Conservation (phyloP, 306 rosid genomes). For the Geum urbanum region DNA sequence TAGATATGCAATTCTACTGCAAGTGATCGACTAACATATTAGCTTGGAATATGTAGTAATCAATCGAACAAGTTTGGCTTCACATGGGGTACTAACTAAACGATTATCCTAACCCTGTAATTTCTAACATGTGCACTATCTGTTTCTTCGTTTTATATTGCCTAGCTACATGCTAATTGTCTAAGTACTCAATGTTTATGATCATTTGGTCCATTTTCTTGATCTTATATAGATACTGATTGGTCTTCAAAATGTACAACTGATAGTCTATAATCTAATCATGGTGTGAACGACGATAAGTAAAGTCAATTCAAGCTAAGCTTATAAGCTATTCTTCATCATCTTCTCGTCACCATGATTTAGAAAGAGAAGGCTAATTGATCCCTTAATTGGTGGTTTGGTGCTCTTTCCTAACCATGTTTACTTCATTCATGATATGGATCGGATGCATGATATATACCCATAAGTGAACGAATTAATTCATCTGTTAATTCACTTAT, state of each 20-base stretch:
- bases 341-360: background rate
- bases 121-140: background rate
- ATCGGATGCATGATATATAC: no score
- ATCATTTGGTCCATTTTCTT: background rate
- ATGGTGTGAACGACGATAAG: background rate
- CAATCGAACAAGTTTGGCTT: background rate
- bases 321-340: no score
- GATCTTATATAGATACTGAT: background rate
- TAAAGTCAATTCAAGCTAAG: no score
- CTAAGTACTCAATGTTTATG: background rate
- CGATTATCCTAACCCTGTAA: background rate
- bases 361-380: background rate
- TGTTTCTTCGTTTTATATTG: no score
- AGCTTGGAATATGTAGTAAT: background rate
- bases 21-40: background rate
- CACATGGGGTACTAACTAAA: background rate
- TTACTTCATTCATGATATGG: no score
- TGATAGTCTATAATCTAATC: background rate
- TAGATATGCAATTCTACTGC: background rate
- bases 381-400: background rate
- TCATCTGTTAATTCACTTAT: no score
- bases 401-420: no score
- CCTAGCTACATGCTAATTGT: background rate
- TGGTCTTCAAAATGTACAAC: background rate
- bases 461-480: no score